Base-by-base conservation (phyloP, 108 stramenopile species). In the Cyclotella baltica region DNA sequence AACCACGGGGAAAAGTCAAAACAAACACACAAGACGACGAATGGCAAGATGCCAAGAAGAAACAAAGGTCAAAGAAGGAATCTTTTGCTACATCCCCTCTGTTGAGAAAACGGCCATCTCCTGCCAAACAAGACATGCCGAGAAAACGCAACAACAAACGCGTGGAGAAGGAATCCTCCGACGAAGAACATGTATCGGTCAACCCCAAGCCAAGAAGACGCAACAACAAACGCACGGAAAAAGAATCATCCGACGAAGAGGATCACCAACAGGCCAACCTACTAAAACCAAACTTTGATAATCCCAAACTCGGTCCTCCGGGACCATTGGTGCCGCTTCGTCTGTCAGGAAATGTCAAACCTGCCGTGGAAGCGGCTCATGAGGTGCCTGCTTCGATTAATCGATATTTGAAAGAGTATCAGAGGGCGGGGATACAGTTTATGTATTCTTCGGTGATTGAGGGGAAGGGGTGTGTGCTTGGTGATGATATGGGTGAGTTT, bases 321-420 rank as follows among this genome's bases (percentile, higher is more conserved):
- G 74, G 76, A 48, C 70, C 83, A 22, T 63, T 85, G 30, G 81
- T 74, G 25, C 85, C 87, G 19, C 75, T 85, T 16, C 25, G 76
- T 3, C 81, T 88, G 15, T 71, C 87, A 0, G 48, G 80, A 28
- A 77, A 69, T 34, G 46, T 70, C 22, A 55, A 76, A 35, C 23
- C 62, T 31, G 19, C 65, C 53, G 62, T 81, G 59, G 47, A 37
- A 9, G 52, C 56, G 15, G 36, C 72, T 2, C 27, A 51, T 23
- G 37, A 47, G 58, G 90, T 96, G 8, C 96, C 96, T 27, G 93
- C 92, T 25, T 85, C 92, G 23, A 88, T 96, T 51, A 90, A 87
- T 73, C 85, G 93, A 28, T 96, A 94, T 71, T 76, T 96, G 29
- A 66, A 83, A 29, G 81, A 73, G 1, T 96, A 88, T 83, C 96